Evolutionary conservation across 2,329 filamentous ascomycete species (phyloP), one percentile per base, ranked within the genome.

Genomic region (Chrysosporium queenslandicum): DNA sequence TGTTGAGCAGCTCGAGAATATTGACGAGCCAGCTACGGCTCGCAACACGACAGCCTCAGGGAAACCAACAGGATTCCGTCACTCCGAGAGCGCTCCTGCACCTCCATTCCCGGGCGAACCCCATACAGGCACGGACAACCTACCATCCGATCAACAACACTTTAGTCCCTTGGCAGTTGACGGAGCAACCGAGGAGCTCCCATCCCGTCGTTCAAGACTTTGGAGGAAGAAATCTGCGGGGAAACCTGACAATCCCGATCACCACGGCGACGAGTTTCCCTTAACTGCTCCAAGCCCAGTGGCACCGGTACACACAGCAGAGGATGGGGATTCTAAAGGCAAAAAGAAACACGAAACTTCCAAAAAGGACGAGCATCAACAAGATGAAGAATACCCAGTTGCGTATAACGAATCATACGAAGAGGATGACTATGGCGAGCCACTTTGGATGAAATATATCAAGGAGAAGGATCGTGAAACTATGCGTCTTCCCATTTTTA

Each of bases 361-460:
- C 11, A 50, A 56, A 9, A 53, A 55, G 32, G 51, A 54, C 14
- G 54, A 61, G 50, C 39, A 56, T 55, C 47, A 56, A 55, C 54
- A 53, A 32, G 45, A 59, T 14, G 59, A 68, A 46, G 66, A 70
- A 6, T 94, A 94, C 60, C 78, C 80, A 0, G 55, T 72, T 2
- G 80, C 85, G 0, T 81, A 79, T 62, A 80, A 86, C 56, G 66
- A 79, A 30, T 77, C 84, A 1, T 80, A 78, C 58, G 72, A 77
- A 32, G 78, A 83, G 25, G 75, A 83, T 53, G 76, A 80, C 9
- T 79, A 83, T 40, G 77, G 77, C 7, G 77, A 81, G 46, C 82
- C 86, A 0, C 71, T 80, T 41, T 98, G 92, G 92, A 81, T 83
- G 61, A 85, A 83, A 55, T 96, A 90, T 70, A 73, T 97, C 47